A percentile compares a stretch with the other conserved stretches of the same genome.
Evolutionary conservation across 179 eudicot genomes (phyloP).

Genomic region (Silene vulgaris): DNA sequence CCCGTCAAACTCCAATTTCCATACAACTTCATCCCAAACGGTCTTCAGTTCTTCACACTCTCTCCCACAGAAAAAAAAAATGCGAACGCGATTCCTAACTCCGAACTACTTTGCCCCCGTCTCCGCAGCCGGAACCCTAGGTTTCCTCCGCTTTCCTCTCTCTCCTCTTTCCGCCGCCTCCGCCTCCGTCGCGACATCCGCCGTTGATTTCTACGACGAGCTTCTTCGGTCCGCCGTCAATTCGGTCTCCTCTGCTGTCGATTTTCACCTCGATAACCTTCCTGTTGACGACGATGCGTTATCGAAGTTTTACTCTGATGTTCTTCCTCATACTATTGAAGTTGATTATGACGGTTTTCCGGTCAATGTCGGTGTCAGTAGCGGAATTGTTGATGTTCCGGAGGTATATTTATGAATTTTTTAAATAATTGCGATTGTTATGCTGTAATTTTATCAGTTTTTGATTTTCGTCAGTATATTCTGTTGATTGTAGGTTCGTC

Average conservation of each 20-base stretch:
- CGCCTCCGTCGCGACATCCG: not conserved
- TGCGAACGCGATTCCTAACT: slow-evolving; percentile 69
- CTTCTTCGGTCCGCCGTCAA: slow-evolving; percentile 30
- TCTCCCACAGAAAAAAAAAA: slow-evolving; percentile 6
- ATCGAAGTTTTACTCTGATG: slow-evolving; percentile 49
- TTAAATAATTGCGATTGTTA: not conserved
- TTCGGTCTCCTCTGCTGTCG: slow-evolving; percentile 20
- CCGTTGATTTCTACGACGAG: slow-evolving; percentile 18
- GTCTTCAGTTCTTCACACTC: not conserved
- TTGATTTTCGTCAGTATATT: not conserved
- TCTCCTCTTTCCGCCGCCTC: slow-evolving; percentile 22
- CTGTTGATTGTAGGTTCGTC: not conserved
- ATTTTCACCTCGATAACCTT: slow-evolving; percentile 30
- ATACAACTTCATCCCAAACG: slow-evolving; percentile 11
- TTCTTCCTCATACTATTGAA: slow-evolving; percentile 43
- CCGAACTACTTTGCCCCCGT: slow-evolving; percentile 36
- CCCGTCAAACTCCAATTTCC: not conserved
- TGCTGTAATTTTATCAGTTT: not conserved
- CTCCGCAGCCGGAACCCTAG: slow-evolving; percentile 28
- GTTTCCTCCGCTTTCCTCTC: slow-evolving; percentile 55
- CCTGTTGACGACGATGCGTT: slow-evolving; percentile 46
- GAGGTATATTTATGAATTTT: slow-evolving; percentile 27
- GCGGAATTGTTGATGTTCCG: slow-evolving; percentile 16
- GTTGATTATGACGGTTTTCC: slow-evolving; percentile 21
- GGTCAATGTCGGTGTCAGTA: not conserved